phyloP scores from a whole-genome alignment of 2,329 filamentous ascomycete species.

The Diaporthe vaccinii region DNA sequence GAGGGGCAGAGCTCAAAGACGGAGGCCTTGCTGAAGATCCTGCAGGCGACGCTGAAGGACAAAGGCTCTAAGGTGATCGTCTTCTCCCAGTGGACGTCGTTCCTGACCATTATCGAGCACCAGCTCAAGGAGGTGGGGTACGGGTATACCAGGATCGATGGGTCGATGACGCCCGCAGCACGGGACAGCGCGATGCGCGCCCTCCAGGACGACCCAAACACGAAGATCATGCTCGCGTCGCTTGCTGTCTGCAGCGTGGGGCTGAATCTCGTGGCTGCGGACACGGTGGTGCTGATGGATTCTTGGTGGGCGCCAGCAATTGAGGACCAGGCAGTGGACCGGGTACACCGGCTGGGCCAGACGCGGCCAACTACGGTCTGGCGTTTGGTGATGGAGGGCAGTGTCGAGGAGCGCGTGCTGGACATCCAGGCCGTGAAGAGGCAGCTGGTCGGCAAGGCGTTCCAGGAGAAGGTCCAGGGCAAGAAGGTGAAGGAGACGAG shows the following conservation, averaged over 20 bases:
- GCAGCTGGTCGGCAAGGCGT: constrained; percentile 81
- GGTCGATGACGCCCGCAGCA: constrained; percentile 77
- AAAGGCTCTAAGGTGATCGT: constrained; percentile 77
- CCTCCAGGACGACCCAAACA: constrained; percentile 76
- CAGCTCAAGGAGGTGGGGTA: constrained; percentile 73
- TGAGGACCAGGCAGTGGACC: constrained; percentile 91
- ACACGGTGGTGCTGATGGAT: constrained; percentile 86
- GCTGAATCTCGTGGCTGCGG: constrained; percentile 86
- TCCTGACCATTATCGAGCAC: constrained; percentile 78
- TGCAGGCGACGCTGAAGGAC: constrained; percentile 77
- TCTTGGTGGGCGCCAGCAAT: constrained; percentile 94
- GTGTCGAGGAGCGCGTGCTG: constrained; percentile 85
- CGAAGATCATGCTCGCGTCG: constrained; percentile 84
- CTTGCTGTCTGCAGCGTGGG: constrained; percentile 87
- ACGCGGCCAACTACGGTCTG: constrained; percentile 84
- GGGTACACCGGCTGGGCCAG: constrained; percentile 89
- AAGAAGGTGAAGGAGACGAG: constrained; percentile 70
- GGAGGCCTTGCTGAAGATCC: constrained; percentile 80
- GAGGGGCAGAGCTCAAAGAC: constrained; percentile 85
- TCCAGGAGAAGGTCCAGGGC: constrained; percentile 76
- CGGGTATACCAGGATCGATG: constrained; percentile 81
- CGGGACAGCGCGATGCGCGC: constrained; percentile 80
- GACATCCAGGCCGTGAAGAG: constrained; percentile 85
- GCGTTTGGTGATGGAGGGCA: constrained; percentile 83
- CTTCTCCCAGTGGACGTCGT: constrained; percentile 84